phyloP scores from a whole-genome alignment of 164 flowering plant species.

The Magnolia changhungtana region DNA sequence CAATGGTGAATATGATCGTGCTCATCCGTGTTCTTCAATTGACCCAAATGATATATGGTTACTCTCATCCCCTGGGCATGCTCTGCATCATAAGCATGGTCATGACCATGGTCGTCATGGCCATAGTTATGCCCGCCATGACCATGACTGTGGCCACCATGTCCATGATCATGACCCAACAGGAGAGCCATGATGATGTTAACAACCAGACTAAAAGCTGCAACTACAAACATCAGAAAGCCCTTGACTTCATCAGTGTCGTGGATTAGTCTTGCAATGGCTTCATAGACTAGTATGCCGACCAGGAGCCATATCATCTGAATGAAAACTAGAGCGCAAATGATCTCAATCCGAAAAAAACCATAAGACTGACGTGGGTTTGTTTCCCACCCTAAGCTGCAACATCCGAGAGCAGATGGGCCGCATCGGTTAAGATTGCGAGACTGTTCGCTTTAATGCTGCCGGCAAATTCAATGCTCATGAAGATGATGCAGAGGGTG shows the following conservation, averaged over 20 bases:
- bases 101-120: no score
- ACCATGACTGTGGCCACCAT: slow-evolving; percentile 24
- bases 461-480: no score
- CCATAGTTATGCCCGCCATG: no score
- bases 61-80: no score
- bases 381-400: slow-evolving; percentile 96
- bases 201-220: slow-evolving; percentile 77
- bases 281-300: slow-evolving; percentile 85
- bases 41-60: no score
- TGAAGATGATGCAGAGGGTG: no score
- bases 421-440: no score
- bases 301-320: slow-evolving; percentile 73
- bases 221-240: slow-evolving; percentile 65
- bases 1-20: slow-evolving; percentile 1
- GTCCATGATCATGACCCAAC: slow-evolving; percentile 68
- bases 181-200: slow-evolving; percentile 72
- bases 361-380: slow-evolving; percentile 87
- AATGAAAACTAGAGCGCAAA: slow-evolving; percentile 81
- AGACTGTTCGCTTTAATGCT: no score
- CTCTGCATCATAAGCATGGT: no score
- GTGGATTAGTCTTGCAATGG: slow-evolving; percentile 58
- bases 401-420: slow-evolving; percentile 82
- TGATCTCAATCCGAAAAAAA: slow-evolving; percentile 80
- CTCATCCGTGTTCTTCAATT: slow-evolving; percentile 11
- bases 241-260: slow-evolving; percentile 71